phyloP scores from a whole-genome alignment of 2,329 filamentous ascomycete genomes.

The Sporothrix curviconia region DNA sequence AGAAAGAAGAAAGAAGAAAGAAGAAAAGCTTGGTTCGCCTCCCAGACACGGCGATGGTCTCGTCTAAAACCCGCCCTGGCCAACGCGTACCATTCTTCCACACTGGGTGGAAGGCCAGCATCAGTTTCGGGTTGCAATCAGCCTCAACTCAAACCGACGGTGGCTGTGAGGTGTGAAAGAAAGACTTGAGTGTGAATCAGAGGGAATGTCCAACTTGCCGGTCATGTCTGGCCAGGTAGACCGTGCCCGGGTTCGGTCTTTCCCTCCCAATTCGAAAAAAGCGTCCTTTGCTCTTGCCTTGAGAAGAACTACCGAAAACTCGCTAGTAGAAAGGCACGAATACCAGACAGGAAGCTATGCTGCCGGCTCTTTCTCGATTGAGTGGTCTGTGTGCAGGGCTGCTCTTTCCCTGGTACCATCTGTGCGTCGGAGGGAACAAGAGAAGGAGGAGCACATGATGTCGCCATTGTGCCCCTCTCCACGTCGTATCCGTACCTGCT shows the following conservation, averaged over 20 bases:
- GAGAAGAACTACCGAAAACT: no score
- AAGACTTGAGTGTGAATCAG: no score
- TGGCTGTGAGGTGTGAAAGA: no score
- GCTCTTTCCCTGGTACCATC: neutral
- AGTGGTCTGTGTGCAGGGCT: neutral
- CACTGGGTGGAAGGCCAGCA: neutral
- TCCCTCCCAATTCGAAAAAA: no score
- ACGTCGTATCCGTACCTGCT: slow-evolving; percentile 6
- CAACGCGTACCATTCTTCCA: neutral
- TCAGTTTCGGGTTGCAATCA: slow-evolving; percentile 4
- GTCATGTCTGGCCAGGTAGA: neutral
- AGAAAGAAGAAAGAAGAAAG: neutral
- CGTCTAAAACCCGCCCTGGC: neutral
- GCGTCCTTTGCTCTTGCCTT: neutral
- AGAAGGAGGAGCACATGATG: neutral
- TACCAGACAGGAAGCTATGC: no score
- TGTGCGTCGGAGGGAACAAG: neutral
- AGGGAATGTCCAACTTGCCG: no score
- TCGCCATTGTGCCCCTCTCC: neutral
- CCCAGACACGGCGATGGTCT: neutral
- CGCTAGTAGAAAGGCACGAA: no score
- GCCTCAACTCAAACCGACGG: slow-evolving; percentile 9
- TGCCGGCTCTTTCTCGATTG: no score
- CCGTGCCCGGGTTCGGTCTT: no score
- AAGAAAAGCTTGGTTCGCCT: neutral